Evolutionary conservation across 1,139 yeast genomes (phyloP).

Genomic region (Yamadazyma dendronema): DNA sequence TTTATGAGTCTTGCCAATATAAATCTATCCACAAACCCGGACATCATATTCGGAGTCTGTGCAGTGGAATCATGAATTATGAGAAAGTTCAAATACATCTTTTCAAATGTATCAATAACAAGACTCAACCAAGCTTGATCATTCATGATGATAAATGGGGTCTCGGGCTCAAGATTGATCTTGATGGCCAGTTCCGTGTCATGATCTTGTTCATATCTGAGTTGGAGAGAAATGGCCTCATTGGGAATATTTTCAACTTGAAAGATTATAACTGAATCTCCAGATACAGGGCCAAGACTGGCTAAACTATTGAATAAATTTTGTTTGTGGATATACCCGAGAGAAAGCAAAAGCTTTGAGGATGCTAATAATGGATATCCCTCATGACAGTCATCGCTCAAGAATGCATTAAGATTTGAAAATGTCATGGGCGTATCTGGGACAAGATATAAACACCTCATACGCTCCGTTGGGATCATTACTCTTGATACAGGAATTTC

Average conservation of each 20-base stretch:
- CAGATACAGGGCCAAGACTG: slow-evolving; percentile 9
- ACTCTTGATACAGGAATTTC: slow-evolving; percentile 28
- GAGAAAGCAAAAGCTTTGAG: slow-evolving; percentile 23
- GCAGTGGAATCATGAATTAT: slow-evolving; percentile 22
- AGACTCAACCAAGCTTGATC: slow-evolving; percentile 36
- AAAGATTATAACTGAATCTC: slow-evolving; percentile 20
- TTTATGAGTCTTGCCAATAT: slow-evolving; percentile 32
- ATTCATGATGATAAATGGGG: slow-evolving; percentile 25
- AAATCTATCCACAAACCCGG: slow-evolving; percentile 44
- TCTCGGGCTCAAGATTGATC: slow-evolving; percentile 20
- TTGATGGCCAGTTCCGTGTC: slow-evolving; percentile 9
- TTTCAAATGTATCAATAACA: slow-evolving; percentile 41
- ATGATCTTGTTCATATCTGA: slow-evolving; percentile 22
- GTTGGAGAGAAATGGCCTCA: slow-evolving; percentile 24
- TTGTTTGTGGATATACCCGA: slow-evolving; percentile 39
- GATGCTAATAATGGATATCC: slow-evolving; percentile 42
- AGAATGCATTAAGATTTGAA: slow-evolving; percentile 18
- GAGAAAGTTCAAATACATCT: slow-evolving; percentile 37
- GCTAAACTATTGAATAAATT: slow-evolving; percentile 20
- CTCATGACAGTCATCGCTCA: slow-evolving; percentile 37
- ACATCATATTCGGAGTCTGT: slow-evolving; percentile 20
- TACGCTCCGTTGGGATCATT: slow-evolving; percentile 32
- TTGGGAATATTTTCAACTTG: slow-evolving; percentile 21
- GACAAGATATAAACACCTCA: slow-evolving; percentile 29
- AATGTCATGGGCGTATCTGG: slow-evolving; percentile 29